These are phyloP conservation scores for Hyaloscypha variabilis DNA, from an alignment of 495 filamentous ascomycete species.

Conservation along the genomic window DNA sequence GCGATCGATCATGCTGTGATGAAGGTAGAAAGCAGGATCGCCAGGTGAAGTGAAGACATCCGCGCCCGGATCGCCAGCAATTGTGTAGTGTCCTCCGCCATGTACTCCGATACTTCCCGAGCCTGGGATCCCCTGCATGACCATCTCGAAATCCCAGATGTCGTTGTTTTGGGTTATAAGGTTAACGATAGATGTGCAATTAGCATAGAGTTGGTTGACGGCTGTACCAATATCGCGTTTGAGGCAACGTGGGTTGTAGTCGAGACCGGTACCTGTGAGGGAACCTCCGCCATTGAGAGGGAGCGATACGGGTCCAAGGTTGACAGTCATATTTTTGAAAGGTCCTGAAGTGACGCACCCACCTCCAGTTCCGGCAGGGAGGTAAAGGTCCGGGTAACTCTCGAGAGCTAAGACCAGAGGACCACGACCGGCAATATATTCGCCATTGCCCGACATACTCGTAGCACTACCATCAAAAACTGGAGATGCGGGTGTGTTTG, in stretches of 20 bases:
- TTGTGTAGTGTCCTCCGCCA: slow-evolving; percentile 22
- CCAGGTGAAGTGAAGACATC: slow-evolving; percentile 61
- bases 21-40: slow-evolving; percentile 70
- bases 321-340: slow-evolving; percentile 51
- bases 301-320: slow-evolving; percentile 52
- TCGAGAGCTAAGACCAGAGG: slow-evolving; percentile 19
- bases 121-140: slow-evolving; percentile 14
- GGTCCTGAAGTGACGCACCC: slow-evolving; percentile 66
- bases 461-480: slow-evolving; percentile 66
- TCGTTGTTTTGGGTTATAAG: slow-evolving; percentile 24
- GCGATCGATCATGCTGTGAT: slow-evolving; percentile 26
- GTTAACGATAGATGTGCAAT: slow-evolving; percentile 19
- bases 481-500: slow-evolving; percentile 50
- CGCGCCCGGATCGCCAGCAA: slow-evolving; percentile 23
- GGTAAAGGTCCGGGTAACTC: slow-evolving; percentile 13
- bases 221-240: slow-evolving; percentile 63
- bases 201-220: slow-evolving; percentile 18
- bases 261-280: slow-evolving; percentile 1
- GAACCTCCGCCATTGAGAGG: slow-evolving; percentile 2
- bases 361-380: slow-evolving; percentile 55
- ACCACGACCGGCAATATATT: slow-evolving; percentile 35
- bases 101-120: slow-evolving; percentile 58
- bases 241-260: slow-evolving; percentile 68
- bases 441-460: slow-evolving; percentile 65
- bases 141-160: slow-evolving; percentile 24